Evolutionary conservation across 352 stramenopile species (phyloP).

Genomic region (Globisporangium lucens): DNA sequence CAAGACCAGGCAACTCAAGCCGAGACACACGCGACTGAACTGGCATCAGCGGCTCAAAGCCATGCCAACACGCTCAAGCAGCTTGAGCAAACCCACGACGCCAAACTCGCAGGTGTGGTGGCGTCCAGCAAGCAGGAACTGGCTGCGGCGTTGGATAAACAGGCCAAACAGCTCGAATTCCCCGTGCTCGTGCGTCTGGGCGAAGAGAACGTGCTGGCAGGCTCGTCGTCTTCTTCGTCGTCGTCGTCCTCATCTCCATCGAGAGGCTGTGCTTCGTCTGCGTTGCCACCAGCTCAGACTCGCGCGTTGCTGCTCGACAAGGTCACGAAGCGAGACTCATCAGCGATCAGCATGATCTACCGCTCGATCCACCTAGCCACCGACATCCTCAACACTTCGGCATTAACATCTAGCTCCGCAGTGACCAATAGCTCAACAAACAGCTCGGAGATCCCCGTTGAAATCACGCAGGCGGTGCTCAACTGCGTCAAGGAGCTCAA

Average conservation of each 20-base stretch:
- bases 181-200: constrained; percentile 22
- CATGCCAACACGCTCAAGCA: neutral
- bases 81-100: neutral
- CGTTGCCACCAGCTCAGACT: constrained; percentile 17
- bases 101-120: neutral
- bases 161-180: constrained; percentile 49
- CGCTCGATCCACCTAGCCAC: constrained; percentile 61
- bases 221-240: neutral
- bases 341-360: constrained; percentile 61
- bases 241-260: neutral
- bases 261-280: neutral
- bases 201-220: neutral
- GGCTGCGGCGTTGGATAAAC: constrained; percentile 31
- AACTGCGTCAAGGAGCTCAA: constrained; percentile 73
- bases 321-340: constrained; percentile 57
- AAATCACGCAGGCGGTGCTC: constrained; percentile 58
- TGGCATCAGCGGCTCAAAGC: neutral
- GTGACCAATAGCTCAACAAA: neutral
- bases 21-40: constrained; percentile 4
- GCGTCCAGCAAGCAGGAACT: constrained; percentile 19
- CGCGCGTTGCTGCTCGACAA: constrained; percentile 42
- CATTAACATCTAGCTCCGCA: constrained; percentile 16
- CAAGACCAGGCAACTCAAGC: neutral
- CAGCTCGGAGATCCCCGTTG: constrained; percentile 41
- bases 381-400: constrained; percentile 55